phyloP scores from a whole-genome alignment of 2,329 filamentous ascomycete genomes.

The Aureobasidium subglaciale region DNA sequence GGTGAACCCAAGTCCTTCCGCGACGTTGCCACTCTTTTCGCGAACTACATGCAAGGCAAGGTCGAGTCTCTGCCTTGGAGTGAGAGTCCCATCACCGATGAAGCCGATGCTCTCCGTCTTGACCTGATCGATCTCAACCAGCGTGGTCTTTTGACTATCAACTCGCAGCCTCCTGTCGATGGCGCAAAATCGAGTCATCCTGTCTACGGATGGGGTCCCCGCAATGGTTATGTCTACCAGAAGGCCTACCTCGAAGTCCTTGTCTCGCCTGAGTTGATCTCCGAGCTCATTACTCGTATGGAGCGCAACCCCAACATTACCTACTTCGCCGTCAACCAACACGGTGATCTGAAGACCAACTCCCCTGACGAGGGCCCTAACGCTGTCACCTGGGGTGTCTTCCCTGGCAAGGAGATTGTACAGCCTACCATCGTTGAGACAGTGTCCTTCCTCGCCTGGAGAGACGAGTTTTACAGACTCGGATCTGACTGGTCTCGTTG shows the following conservation, averaged over 20 bases:
- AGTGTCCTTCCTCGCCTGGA: conserved; percentile 96
- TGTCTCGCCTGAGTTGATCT: conserved; percentile 70
- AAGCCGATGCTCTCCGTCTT: conserved; percentile 70
- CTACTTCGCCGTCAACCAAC: conserved; percentile 87
- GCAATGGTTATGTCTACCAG: conserved; percentile 95
- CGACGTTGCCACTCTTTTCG: conserved; percentile 77
- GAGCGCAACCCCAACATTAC: conserved; percentile 74
- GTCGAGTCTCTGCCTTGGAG: conserved; percentile 88
- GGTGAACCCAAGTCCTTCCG: conserved; percentile 72
- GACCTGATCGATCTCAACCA: conserved; percentile 76
- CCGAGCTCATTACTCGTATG: conserved; percentile 70
- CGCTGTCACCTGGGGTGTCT: conserved; percentile 98
- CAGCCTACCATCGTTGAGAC: conserved; percentile 99
- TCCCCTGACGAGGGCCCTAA: conserved; percentile 74
- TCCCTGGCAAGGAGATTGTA: conserved; percentile 98
- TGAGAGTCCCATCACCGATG: conserved; percentile 74
- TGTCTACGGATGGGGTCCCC: conserved; percentile 87
- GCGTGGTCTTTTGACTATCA: conserved; percentile 86
- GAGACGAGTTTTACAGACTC: conserved; percentile 91
- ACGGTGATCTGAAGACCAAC: conserved; percentile 76
- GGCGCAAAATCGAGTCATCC: conserved; percentile 82
- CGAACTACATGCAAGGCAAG: conserved; percentile 74
- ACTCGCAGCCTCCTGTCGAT: conserved; percentile 92
- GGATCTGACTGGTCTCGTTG: conserved; percentile 93
- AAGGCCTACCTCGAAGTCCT: conserved; percentile 95